These are phyloP conservation scores for Groenewaldozyma tartarivorans DNA, from an alignment of 805 yeast genomes.

Conservation along the genomic window DNA sequence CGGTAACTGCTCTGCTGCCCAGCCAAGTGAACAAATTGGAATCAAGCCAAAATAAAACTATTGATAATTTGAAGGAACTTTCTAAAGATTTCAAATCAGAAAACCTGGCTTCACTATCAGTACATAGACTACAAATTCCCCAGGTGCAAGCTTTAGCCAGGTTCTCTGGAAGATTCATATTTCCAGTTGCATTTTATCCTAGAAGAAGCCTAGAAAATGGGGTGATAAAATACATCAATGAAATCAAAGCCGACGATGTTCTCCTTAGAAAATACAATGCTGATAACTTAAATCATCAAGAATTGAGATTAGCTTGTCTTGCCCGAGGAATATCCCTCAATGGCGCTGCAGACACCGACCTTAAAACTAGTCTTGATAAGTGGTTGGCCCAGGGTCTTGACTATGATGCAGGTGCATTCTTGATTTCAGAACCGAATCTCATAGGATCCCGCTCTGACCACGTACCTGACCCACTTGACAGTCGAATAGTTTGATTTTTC, in stretches of 20 bases:
- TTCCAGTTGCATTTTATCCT: slow-evolving; percentile 26
- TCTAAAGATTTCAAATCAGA: too few species aligned
- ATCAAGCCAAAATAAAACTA: too few species aligned
- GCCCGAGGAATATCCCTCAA: slow-evolving; percentile 35
- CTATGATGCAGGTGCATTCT: slow-evolving; percentile 17
- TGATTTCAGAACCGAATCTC: slow-evolving; percentile 55
- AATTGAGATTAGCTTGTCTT: slow-evolving; percentile 40
- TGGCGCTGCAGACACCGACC: slow-evolving; percentile 4
- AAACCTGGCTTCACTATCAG: slow-evolving; percentile 12
- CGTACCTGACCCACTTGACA: slow-evolving; percentile 81
- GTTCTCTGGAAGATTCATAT: slow-evolving; percentile 13
- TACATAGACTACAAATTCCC: slow-evolving; percentile 8
- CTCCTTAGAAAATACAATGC: slow-evolving; percentile 34
- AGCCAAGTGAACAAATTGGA: background rate
- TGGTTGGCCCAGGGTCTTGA: slow-evolving; percentile 17
- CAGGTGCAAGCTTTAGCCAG: slow-evolving; percentile 14
- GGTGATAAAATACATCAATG: slow-evolving; percentile 35
- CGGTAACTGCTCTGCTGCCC: slow-evolving; percentile 46
- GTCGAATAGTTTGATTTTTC: slow-evolving; percentile 56
- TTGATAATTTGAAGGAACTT: too few species aligned
- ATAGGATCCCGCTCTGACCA: slow-evolving; percentile 67
- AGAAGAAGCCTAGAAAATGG: slow-evolving; percentile 30
- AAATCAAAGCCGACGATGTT: slow-evolving; percentile 44
- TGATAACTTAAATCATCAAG: slow-evolving; percentile 37
- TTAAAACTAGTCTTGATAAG: slow-evolving; percentile 8